Base-by-base conservation (phyloP, 179 eudicot genomes). In the Silene vulgaris region DNA sequence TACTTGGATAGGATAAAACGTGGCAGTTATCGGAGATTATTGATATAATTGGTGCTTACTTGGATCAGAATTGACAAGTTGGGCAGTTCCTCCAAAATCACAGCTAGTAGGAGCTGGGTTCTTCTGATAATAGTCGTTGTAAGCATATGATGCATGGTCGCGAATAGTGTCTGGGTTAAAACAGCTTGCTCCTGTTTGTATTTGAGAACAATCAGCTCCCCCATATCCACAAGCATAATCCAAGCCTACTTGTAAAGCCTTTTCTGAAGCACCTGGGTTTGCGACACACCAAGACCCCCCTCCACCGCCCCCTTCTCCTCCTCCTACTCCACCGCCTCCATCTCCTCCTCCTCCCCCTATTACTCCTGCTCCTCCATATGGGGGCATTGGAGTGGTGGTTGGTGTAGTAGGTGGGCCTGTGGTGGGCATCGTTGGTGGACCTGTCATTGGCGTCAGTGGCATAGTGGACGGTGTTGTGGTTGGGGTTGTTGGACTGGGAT, bases 181-280 rank as follows among this genome's bases (percentile, higher is more conserved):
- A 80, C 99, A 95, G 64, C 85, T 80, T 32, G 85, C 91, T 60
- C 91, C 94, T 28, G 86, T 78, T 76, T 95, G 97, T 78, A 95
- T 84, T 7, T 89, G 86, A 8, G 99, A 90, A 74, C 97, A 95
- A 60, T 95, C 97, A 35, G 99, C 87, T 56, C 97, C 98, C 76
- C 97, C 99, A 82, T 87, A 95, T 37, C 99, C 99, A 79, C 97
- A 95, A 5, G 99, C 97, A 75, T 95, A 95, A 75, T 95, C 99
- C 74, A 95, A 83, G 61, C 95, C 99, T 63, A 92, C 97, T 74
- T 95, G 99, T 75, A 95, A 76, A 66, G 91, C 91, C 62, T 92
- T 92, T 43, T 83, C 79, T 5, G 95, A 89, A 52, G 99, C 95
- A 75, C 86, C 72, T 19, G 90, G 83, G 73, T 83, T 95, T 65